These are phyloP conservation scores for Microdochium nivale DNA, from an alignment of 2,329 filamentous ascomycete genomes.

Conservation along the genomic window DNA sequence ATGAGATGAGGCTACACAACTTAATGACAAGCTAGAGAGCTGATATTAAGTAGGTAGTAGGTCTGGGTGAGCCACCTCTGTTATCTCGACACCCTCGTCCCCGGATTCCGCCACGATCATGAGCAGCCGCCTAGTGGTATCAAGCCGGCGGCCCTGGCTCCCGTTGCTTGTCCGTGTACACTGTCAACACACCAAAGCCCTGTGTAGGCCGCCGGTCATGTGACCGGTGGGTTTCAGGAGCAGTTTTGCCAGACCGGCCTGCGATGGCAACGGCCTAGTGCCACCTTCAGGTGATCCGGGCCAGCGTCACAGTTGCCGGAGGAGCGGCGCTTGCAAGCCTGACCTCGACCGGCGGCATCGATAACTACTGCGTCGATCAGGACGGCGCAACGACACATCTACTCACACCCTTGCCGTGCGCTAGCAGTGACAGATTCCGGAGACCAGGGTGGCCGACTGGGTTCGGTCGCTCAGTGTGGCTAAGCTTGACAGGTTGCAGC, in stretches of 20 bases:
- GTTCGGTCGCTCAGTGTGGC: neutral
- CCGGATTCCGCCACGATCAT: neutral
- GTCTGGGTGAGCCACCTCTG: neutral
- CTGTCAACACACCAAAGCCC: neutral
- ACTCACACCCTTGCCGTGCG: no score
- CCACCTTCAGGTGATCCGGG: neutral
- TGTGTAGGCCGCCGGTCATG: neutral
- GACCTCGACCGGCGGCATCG: no score
- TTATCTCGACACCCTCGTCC: neutral
- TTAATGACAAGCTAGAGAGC: neutral
- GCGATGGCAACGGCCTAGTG: neutral
- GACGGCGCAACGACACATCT: no score
- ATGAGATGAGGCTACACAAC: neutral
- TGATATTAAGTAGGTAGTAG: neutral
- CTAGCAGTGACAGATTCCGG: no score
- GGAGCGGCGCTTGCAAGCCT: no score
- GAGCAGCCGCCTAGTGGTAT: neutral
- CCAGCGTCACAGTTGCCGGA: neutral
- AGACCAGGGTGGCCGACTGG: neutral
- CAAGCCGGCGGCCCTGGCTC: neutral
- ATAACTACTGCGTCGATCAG: no score
- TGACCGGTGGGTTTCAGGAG: neutral
- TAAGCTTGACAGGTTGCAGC: neutral
- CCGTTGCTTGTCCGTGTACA: neutral
- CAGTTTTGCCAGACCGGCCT: neutral